These are phyloP conservation scores for Mycena crocata DNA, from an alignment of 768 basidiomycete species.

Conservation along the genomic window DNA sequence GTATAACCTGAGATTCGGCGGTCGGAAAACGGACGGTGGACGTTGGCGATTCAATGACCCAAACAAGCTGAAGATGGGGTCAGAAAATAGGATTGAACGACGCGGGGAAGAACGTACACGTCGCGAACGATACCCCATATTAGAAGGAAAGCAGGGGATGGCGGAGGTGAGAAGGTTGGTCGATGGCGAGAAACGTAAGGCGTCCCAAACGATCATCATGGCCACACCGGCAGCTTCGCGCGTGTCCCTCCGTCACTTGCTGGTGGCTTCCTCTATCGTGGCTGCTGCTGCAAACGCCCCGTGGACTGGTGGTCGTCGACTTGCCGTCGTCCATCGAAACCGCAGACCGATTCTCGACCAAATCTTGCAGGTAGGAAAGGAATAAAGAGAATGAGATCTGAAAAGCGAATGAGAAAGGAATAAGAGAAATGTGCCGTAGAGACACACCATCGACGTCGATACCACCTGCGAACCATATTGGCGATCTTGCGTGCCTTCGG, in stretches of 20 bases:
- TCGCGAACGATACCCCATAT: not conserved
- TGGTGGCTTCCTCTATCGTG: not conserved
- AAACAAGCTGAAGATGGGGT: not conserved
- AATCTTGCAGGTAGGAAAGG: not conserved
- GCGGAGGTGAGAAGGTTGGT: not conserved
- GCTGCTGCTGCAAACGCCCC: not conserved
- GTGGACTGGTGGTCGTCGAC: not conserved
- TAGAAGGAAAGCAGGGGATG: not conserved
- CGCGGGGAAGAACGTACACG: not conserved
- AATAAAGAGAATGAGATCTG: not conserved
- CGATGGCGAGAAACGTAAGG: constrained; percentile 7
- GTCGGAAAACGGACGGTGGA: not conserved
- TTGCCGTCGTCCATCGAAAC: not conserved
- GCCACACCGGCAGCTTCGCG: not conserved
- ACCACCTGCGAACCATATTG: not conserved
- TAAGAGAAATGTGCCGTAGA: too few species aligned
- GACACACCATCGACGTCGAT: constrained; percentile 5
- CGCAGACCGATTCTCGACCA: constrained; percentile 8
- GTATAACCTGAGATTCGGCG: constrained; percentile 11
- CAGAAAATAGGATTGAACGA: too few species aligned
- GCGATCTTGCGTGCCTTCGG: not conserved
- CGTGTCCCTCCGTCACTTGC: not conserved
- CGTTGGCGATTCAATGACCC: not conserved
- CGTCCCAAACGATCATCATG: constrained; percentile 6
- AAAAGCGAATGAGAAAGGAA: not conserved